Evolutionary conservation across 2,329 filamentous ascomycete genomes (phyloP).

Genomic region (Madurella mycetomatis): DNA sequence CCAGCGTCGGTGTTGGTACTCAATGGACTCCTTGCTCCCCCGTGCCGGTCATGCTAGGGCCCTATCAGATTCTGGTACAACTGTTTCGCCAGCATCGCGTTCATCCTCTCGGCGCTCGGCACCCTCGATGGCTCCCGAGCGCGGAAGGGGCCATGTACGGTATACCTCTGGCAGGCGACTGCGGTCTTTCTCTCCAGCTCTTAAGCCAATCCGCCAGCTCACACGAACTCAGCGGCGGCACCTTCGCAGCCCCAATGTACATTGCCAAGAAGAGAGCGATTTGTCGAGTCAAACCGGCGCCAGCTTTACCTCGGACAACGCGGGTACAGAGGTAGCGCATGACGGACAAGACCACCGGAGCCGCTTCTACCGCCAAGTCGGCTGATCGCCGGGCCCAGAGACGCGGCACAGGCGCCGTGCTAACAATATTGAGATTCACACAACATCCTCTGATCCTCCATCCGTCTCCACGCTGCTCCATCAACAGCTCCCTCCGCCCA

Average conservation of each 20-base stretch:
- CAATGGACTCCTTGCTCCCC: neutral
- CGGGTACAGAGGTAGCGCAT: constrained; percentile 6
- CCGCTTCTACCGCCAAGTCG: neutral
- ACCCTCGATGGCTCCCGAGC: neutral
- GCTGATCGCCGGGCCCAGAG: neutral
- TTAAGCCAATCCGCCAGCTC: neutral
- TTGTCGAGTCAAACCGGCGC: neutral
- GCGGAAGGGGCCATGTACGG: neutral
- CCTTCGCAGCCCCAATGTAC: neutral
- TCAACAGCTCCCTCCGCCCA: neutral
- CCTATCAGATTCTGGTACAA: constrained; percentile 2
- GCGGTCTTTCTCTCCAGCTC: neutral
- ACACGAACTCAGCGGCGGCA: neutral
- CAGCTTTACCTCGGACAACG: neutral
- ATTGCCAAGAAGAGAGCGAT: neutral
- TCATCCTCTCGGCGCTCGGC: neutral
- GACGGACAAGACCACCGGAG: neutral
- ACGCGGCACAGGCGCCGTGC: neutral
- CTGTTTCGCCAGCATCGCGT: neutral
- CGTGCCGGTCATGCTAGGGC: constrained; percentile 9
- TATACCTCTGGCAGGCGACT: neutral
- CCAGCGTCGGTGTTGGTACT: constrained; percentile 8
- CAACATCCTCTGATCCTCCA: neutral
- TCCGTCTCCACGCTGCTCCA: neutral
- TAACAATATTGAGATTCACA: neutral